Conservation (phyloP, 2,329 filamentous ascomycete genomes). For the Diatrype stigma region DNA sequence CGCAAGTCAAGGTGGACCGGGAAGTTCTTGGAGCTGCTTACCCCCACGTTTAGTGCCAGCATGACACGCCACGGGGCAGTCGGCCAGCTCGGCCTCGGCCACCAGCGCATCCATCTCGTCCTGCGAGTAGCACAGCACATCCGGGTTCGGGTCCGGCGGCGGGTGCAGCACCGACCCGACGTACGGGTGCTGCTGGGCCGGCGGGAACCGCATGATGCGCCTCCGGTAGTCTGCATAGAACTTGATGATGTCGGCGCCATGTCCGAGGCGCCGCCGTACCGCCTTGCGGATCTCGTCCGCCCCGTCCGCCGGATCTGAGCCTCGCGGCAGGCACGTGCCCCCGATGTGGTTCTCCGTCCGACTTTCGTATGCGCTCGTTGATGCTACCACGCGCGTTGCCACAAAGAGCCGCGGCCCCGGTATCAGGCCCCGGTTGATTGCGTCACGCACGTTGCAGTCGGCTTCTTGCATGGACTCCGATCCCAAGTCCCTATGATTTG, state of each 20-base stretch:
- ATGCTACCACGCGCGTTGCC: conserved; percentile 42
- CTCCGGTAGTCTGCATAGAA: conserved; percentile 44
- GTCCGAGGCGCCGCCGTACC: conserved; percentile 37
- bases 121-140: conserved; percentile 36
- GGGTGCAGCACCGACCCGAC: conserved; percentile 24
- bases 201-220: conserved; percentile 36
- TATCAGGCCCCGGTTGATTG: conserved; percentile 44
- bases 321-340: conserved; percentile 27
- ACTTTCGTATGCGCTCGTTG: conserved; percentile 40
- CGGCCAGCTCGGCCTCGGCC: conserved; percentile 35
- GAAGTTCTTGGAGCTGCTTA: too few relatives aligned
- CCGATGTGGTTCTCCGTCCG: conserved; percentile 36
- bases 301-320: conserved; percentile 40
- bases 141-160: conserved; percentile 33
- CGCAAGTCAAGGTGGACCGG: too few relatives aligned
- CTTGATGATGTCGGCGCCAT: conserved; percentile 43
- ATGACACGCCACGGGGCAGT: conserved; percentile 37
- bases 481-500: conserved; percentile 42
- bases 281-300: conserved; percentile 35
- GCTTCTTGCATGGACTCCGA: conserved; percentile 43
- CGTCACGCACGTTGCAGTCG: conserved; percentile 45
- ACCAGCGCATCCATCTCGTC: conserved; percentile 44
- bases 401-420: conserved; percentile 50
- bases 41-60: conserved; percentile 33
- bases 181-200: conserved; percentile 22